Conservation (phyloP, 768 basidiomycete species). For the Ramaria rubella region DNA sequence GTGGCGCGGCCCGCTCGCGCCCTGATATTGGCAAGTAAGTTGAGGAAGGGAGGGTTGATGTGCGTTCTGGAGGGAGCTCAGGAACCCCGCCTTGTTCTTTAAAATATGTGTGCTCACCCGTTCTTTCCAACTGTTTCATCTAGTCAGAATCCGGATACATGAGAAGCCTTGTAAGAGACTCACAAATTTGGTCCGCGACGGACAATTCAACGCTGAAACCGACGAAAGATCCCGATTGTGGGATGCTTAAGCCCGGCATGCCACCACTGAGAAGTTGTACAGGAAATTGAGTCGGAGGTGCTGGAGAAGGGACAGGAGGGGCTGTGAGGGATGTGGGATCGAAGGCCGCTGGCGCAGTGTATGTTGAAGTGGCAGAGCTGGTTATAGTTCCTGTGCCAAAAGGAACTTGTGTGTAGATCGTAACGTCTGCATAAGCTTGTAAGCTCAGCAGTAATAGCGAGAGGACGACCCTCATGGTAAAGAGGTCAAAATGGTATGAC, state of each 20-base stretch:
- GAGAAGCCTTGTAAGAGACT: conserved; percentile 22
- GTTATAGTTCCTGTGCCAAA: neutral
- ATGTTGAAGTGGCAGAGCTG: conserved; percentile 14
- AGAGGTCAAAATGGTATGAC: neutral
- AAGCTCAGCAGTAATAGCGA: conserved; percentile 1
- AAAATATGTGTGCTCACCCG: conserved; percentile 25
- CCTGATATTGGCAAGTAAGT: conserved; percentile 67
- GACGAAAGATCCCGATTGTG: conserved; percentile 50
- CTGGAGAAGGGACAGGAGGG: conserved; percentile 42
- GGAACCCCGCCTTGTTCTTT: neutral
- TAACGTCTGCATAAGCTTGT: neutral
- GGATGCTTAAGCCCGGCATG: conserved; percentile 33
- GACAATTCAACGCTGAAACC: conserved; percentile 77
- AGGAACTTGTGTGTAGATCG: conserved; percentile 9
- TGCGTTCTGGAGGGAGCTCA: conserved; percentile 10
- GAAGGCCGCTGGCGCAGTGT: conserved; percentile 45
- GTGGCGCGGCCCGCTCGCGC: conserved; percentile 55
- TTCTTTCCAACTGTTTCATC: conserved; percentile 43
- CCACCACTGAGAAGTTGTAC: conserved; percentile 31
- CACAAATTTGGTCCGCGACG: conserved; percentile 58
- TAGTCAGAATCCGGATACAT: neutral
- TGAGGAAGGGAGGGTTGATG: conserved; percentile 66
- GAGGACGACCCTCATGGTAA: neutral
- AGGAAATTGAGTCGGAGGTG: conserved; percentile 37
- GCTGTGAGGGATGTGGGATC: conserved; percentile 44